Conservation (phyloP, 2,329 filamentous ascomycete species). For the Hymenoscyphus salicellus region DNA sequence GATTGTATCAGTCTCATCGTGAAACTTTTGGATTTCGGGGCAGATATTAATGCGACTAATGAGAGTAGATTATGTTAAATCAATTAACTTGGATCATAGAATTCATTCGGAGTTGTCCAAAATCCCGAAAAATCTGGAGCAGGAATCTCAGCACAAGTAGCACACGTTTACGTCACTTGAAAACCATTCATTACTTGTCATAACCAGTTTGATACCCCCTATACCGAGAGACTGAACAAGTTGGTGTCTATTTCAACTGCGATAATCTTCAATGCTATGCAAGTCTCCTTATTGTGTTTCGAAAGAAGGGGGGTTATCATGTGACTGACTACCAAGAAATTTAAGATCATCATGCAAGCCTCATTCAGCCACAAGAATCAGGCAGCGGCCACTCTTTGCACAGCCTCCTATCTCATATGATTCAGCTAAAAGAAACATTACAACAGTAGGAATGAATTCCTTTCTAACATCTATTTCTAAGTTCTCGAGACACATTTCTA, state of each 20-base stretch:
- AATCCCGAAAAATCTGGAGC: no score
- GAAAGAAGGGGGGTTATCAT: background rate
- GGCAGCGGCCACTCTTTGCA: background rate
- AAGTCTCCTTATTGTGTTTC: no score
- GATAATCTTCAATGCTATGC: no score
- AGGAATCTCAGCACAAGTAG: no score
- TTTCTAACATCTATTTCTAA: background rate
- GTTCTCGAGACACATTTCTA: background rate
- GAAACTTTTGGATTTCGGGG: slow-evolving; percentile 1
- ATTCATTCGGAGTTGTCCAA: no score
- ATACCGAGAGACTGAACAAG: no score
- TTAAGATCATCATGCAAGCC: background rate
- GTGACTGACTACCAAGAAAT: background rate
- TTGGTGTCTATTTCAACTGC: no score
- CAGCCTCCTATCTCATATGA: background rate
- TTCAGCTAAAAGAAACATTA: background rate
- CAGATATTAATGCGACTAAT: slow-evolving; percentile 1
- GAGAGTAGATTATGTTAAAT: no score
- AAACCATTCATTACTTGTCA: no score
- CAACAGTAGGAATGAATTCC: background rate
- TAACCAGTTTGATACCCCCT: no score
- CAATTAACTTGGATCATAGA: no score
- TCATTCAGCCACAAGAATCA: background rate
- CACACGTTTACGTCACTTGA: no score
- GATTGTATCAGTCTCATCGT: background rate